Base-by-base conservation (phyloP, 176 grass and related monocot genomes). In the Avena insularis region DNA sequence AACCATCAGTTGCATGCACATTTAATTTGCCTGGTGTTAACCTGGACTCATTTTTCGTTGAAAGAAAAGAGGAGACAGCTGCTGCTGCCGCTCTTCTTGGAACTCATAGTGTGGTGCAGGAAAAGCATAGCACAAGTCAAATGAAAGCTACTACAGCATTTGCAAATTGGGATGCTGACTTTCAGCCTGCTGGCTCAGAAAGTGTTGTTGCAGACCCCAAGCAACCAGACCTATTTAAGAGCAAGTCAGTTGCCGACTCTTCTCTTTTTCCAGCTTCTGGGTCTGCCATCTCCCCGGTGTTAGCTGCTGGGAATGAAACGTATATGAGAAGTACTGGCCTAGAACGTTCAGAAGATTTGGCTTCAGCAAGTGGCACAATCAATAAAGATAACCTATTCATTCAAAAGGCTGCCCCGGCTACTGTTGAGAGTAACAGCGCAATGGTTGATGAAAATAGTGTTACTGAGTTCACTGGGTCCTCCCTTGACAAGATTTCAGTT, bases 121-220 rank as follows among this genome's bases (percentile, higher is more conserved):
- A 89, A 90, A 77, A 82, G 14, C 71, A 72, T 77, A 87, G 9
- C 83, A 84, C 53, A 82, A 79, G 61, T 78, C 49, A 79, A 74
- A 79, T 20, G 79, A 83, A 89, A 85, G 79, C 82, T 83, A 85
- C 65, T 83, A 81, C 75, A 36, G 84, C 82, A 90, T 96, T 94
- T 58, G 84, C 92, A 82, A 90, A 85, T 58, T 99, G 97, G 94
- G 92, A 99, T 48, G 90, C 89, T 68, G 90, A 94, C 59, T 99
- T 96, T 89, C 86, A 89, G 62, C 71, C 93, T 87, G 69, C 82
- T 85, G 75, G 33, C 58, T 85, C 73, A 35, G 61, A 77, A 65
- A 70, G 9, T 87, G 73, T 27, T 71, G 35, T 69, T n/a, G 4
- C 54, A 77, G 79, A 70, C 8, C 77, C 88, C 75, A 81, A 87